A percentile compares a stretch with the other conserved stretches of the same genome.
Evolutionary conservation across 2,329 filamentous ascomycete genomes (phyloP).

Genomic region (Claviceps lovelessii): DNA sequence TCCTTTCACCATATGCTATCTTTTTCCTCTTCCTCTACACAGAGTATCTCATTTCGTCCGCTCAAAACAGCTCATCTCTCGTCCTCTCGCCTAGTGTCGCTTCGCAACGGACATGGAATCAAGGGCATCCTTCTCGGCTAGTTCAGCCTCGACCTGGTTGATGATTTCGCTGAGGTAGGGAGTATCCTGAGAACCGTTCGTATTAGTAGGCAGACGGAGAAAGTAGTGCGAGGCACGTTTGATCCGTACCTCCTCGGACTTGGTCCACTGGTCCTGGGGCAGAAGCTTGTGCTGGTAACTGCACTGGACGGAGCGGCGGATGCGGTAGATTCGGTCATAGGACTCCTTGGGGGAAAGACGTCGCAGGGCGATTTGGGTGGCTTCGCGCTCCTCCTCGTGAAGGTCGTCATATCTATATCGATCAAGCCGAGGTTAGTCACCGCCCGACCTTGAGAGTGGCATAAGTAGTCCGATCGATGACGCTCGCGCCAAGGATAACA

Average conservation of each 20-base stretch:
- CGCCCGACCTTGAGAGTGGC: neutral
- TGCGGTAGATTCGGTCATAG: constrained; percentile 95
- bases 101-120: constrained; percentile 36
- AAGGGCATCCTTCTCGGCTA: constrained; percentile 37
- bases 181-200: constrained; percentile 25
- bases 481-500: too few species aligned
- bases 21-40: neutral
- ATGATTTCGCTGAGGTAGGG: constrained; percentile 42
- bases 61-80: neutral
- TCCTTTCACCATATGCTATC: neutral
- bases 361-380: constrained; percentile 75
- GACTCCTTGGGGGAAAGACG: constrained; percentile 78
- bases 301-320: constrained; percentile 83
- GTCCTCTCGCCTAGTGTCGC: constrained; percentile 25
- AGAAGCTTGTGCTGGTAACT: constrained; percentile 50
- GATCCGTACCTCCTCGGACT: constrained; percentile 34
- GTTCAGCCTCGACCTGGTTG: constrained; percentile 33
- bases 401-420: constrained; percentile 80
- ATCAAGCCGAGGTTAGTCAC: constrained; percentile 11
- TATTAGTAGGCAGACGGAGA: neutral
- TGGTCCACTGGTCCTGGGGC: constrained; percentile 47
- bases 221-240: neutral
- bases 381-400: constrained; percentile 81
- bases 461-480: neutral
- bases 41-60: neutral